These are phyloP conservation scores for Cladochytrium replicatum DNA, from an alignment of 192 early-diverging fungal genomes.

Conservation along the genomic window DNA sequence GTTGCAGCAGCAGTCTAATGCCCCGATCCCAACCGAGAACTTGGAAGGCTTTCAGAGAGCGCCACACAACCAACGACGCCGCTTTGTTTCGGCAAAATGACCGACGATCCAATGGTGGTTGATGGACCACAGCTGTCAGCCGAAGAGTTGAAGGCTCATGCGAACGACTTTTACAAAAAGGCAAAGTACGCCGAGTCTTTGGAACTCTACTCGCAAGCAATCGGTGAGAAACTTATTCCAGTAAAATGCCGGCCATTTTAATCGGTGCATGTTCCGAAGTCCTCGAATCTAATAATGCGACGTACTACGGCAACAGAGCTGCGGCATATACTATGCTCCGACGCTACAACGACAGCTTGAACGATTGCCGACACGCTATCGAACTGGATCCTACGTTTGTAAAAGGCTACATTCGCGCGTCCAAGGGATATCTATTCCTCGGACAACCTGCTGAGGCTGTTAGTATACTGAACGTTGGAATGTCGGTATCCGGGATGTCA, in stretches of 20 bases:
- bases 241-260: too few species aligned
- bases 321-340: slow-evolving; percentile 65
- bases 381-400: slow-evolving; percentile 45
- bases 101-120: too few species aligned
- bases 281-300: slow-evolving; percentile 30
- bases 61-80: too few species aligned
- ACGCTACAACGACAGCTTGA: slow-evolving; percentile 45
- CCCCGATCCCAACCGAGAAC: too few species aligned
- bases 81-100: too few species aligned
- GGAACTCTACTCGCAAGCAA: slow-evolving; percentile 56
- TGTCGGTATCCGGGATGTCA: background rate
- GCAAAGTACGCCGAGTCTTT: slow-evolving; percentile 59
- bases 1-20: too few species aligned
- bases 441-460: slow-evolving; percentile 57
- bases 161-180: slow-evolving; percentile 60
- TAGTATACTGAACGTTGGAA: too few species aligned
- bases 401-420: slow-evolving; percentile 59
- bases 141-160: slow-evolving; percentile 59
- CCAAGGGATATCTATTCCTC: slow-evolving; percentile 61
- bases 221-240: slow-evolving; percentile 55
- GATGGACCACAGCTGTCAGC: too few species aligned
- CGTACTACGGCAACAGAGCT: slow-evolving; percentile 67
- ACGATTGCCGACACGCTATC: slow-evolving; percentile 53
- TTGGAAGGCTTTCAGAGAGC: too few species aligned
- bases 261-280: too few species aligned